Base-by-base conservation (phyloP, 768 basidiomycete species). In the Dentipellis fragilis region DNA sequence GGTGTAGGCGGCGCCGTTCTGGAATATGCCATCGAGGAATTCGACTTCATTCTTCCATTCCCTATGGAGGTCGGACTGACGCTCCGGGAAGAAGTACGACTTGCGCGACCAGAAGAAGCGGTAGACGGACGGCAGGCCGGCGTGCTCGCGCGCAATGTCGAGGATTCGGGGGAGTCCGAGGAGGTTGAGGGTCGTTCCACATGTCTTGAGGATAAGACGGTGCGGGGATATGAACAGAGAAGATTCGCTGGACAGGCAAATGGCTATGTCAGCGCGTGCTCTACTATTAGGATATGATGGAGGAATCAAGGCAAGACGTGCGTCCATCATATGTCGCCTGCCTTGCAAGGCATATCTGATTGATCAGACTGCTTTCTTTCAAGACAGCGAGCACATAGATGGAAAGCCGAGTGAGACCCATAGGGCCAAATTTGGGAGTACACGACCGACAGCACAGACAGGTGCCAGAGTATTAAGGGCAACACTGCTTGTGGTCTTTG, bases 51-150 rank as follows among this genome's bases (percentile, higher is more conserved):
- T 80, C 57, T 82, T 82, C 96, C 96, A 99, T 64, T 93, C 89
- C 55, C 83, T 77, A 71, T 99, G 96, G 14, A 93, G 94, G 3
- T 93, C 94, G 19, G 74, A 73, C 67, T 99, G 96, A 21, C 89
- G 83, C 69, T 99, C 96, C 8, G 96, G 96, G 71, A 97, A 99
- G 89, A 98, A 97, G 80, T 98, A 99, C 7, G 89, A 87, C 72
- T 98, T 99, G 63, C 95, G 85, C 42, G 93, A 96, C 74, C 98
- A 99, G 76, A 98, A 99, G 71, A 89, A 93, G 58, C 92, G 83
- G 69, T 92, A 81, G 35, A 97, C 90, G 36, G 79, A 76, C 22
- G 74, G 74, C 58, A 92, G 71, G 51, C 79, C 75, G 10, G 85
- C 87, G 39, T 86, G 72, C 7, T 75, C 72, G 37, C 80, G 76